A percentile compares a stretch with the other conserved stretches of the same genome.
Evolutionary conservation across 2,329 filamentous ascomycete species (phyloP).

Genomic region (Pseudogymnoascus sp.): DNA sequence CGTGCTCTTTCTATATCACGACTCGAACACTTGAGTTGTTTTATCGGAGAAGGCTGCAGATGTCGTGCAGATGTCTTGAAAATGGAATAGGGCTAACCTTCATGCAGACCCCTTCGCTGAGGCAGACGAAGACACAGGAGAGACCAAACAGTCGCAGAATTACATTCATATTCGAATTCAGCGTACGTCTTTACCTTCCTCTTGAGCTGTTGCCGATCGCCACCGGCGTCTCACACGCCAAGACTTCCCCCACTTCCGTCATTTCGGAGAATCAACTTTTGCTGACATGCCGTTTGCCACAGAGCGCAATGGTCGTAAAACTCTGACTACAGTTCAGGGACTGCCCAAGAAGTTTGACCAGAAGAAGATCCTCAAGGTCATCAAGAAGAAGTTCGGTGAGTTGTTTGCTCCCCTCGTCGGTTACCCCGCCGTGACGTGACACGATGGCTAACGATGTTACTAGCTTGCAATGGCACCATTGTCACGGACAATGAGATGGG

Average conservation of each 20-base stretch:
- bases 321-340: conserved; percentile 98
- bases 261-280: conserved; percentile 19
- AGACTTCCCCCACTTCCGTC: not conserved
- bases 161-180: conserved; percentile 99
- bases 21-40: not conserved
- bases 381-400: conserved; percentile 98
- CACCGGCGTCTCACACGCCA: not conserved
- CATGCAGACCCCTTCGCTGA: conserved; percentile 97
- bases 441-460: conserved; percentile 20
- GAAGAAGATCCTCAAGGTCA: conserved; percentile 99
- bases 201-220: not conserved
- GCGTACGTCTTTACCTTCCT: conserved; percentile 53
- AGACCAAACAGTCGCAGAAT: conserved; percentile 90
- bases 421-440: not conserved
- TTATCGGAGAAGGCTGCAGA: not conserved
- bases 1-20: not conserved
- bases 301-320: conserved; percentile 99
- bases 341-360: conserved; percentile 98
- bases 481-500: conserved; percentile 94
- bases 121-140: conserved; percentile 98
- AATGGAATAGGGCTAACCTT: conserved; percentile 17
- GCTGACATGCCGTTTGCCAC: conserved; percentile 18
- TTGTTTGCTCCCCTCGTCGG: conserved; percentile 14
- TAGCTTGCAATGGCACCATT: conserved; percentile 99
- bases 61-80: conserved; percentile 14